Conservation (phyloP, 2,329 filamentous ascomycete genomes). For the Keithomyces neogunnii region DNA sequence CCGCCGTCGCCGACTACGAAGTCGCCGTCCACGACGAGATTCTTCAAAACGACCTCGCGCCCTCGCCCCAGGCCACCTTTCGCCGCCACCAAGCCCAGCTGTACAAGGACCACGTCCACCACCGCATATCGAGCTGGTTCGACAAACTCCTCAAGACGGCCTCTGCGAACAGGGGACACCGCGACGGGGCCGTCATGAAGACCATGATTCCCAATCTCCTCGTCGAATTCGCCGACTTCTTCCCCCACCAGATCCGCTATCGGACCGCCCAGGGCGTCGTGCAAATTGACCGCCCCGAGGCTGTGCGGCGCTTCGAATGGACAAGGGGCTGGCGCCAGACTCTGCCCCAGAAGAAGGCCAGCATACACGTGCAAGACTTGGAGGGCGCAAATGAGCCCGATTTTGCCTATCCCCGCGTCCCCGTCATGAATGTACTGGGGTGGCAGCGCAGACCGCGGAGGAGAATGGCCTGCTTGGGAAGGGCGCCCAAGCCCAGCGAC, state of each 20-base stretch:
- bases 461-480: conserved; percentile 11
- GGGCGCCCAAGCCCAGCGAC: conserved; percentile 16
- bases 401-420: conserved; percentile 16
- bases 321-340: conserved; percentile 13
- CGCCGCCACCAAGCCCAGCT: conserved; percentile 20
- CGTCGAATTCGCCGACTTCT: conserved; percentile 24
- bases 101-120: conserved; percentile 23
- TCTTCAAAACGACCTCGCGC: conserved; percentile 17
- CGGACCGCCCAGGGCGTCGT: conserved; percentile 24
- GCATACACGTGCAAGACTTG: conserved; percentile 7
- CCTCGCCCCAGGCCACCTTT: conserved; percentile 10
- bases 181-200: conserved; percentile 13
- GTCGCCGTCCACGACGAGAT: conserved; percentile 23
- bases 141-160: conserved; percentile 17
- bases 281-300: conserved; percentile 15
- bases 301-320: conserved; percentile 15
- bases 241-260: conserved; percentile 21
- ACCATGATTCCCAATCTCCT: conserved; percentile 22
- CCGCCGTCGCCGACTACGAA: conserved; percentile 16
- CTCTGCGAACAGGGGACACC: conserved; percentile 13
- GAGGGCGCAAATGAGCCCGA: conserved; percentile 10
- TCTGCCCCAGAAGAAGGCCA: conserved; percentile 17
- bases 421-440: conserved; percentile 14
- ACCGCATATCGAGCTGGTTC: conserved; percentile 21
- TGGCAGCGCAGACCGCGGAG: conserved; percentile 15